phyloP scores from a whole-genome alignment of 2,329 filamentous ascomycete genomes.

The Colletotrichum phormii region DNA sequence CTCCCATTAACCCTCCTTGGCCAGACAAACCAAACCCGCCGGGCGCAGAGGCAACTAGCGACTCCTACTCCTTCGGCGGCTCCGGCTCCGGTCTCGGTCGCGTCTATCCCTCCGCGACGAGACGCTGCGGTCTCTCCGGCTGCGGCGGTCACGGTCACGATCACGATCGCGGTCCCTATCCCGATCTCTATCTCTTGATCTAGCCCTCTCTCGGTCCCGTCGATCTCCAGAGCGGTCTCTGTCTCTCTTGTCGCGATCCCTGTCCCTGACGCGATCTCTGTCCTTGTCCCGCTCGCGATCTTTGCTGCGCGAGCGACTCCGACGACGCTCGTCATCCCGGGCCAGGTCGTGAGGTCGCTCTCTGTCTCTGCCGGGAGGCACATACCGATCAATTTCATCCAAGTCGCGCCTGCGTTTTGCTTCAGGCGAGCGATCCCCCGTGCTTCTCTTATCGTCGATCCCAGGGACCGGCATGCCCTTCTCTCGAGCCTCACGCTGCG shows the following conservation, averaged over 20 bases:
- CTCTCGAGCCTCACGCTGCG: conserved; percentile 69
- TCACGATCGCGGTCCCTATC: conserved; percentile 13
- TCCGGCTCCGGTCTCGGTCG: conserved; percentile 21
- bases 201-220: conserved; percentile 44
- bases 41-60: conserved; percentile 12
- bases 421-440: conserved; percentile 54
- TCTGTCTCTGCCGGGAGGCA: conserved; percentile 55
- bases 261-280: conserved; percentile 47
- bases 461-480: conserved; percentile 69
- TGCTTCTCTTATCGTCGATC: conserved; percentile 63
- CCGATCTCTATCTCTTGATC: conserved; percentile 46
- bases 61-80: conserved; percentile 28
- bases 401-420: conserved; percentile 51
- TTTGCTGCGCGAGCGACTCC: conserved; percentile 50
- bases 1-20: background rate
- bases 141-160: conserved; percentile 30
- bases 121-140: conserved; percentile 24
- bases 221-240: conserved; percentile 43
- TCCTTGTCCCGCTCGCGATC: conserved; percentile 46
- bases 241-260: conserved; percentile 44
- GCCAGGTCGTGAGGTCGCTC: conserved; percentile 40
- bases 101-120: conserved; percentile 24
- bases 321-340: conserved; percentile 47
- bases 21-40: no score
- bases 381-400: conserved; percentile 59